Evolutionary conservation across 768 basidiomycete genomes (phyloP).

Genomic region (Fistulinella prunicolor): DNA sequence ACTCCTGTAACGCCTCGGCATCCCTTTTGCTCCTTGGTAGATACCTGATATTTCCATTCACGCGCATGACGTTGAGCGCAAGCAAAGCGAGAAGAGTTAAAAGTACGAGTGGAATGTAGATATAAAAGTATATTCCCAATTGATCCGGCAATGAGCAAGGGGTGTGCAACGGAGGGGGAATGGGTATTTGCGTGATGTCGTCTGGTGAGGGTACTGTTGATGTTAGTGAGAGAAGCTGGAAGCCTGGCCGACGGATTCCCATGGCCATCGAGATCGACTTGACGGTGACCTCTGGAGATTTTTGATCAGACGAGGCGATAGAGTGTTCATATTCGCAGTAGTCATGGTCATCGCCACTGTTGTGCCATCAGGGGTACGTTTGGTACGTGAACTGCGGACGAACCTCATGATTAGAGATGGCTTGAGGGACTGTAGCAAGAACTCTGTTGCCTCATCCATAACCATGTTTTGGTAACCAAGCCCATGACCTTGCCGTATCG

Average conservation of each 20-base stretch:
- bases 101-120: conserved; percentile 67
- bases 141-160: conserved; percentile 87
- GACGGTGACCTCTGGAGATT: conserved; percentile 74
- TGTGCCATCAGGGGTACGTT: conserved; percentile 7
- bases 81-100: conserved; percentile 55
- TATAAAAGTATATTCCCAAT: conserved; percentile 65
- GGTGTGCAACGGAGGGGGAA: conserved; percentile 43
- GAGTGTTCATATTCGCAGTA: conserved; percentile 78
- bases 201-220: conserved; percentile 31
- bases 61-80: conserved; percentile 21
- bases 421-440: conserved; percentile 59
- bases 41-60: conserved; percentile 5
- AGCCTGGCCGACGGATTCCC: conserved; percentile 81
- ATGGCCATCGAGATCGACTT: conserved; percentile 90
- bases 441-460: conserved; percentile 59
- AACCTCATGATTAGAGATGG: conserved; percentile 79
- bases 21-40: conserved; percentile 6
- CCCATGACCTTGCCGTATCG: conserved; percentile 70
- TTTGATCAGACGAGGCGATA: conserved; percentile 20
- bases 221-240: conserved; percentile 81
- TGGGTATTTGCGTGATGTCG: conserved; percentile 31
- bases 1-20: conserved; percentile 11
- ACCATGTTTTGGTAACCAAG: conserved; percentile 84
- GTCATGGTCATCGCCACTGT: conserved; percentile 92
- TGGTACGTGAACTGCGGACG: conserved; percentile 9